Percentiles rank a stretch among this genome's conserved stretches.
These are phyloP conservation scores for Botrytis squamosa DNA, from an alignment of 2,329 filamentous ascomycete species.

Conservation along the genomic window DNA sequence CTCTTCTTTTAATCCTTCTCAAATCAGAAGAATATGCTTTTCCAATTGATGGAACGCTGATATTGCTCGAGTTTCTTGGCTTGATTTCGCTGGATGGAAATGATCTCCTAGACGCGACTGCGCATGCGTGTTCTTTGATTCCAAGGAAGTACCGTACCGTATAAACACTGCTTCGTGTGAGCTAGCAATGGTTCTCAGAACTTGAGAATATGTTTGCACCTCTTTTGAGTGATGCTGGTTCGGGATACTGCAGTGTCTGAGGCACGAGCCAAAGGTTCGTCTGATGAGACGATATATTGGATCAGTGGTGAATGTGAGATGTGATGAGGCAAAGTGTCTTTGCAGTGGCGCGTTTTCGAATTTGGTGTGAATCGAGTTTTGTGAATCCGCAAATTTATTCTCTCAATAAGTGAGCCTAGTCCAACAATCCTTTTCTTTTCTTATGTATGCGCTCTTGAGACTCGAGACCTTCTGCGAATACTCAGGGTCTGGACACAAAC, in stretches of 20 bases:
- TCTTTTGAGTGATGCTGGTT: constrained; percentile 25
- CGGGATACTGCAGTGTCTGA: constrained; percentile 32
- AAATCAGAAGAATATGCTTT: neutral
- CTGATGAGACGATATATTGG: constrained; percentile 30
- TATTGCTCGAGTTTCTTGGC: neutral
- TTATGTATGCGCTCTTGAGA: neutral
- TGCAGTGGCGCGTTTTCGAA: constrained; percentile 13
- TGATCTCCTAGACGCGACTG: neutral
- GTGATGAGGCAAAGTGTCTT: constrained; percentile 6
- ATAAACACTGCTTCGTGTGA: neutral
- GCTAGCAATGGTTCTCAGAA: neutral
- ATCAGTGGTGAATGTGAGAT: constrained; percentile 17
- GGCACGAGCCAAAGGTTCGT: constrained; percentile 39
- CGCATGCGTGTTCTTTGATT: neutral
- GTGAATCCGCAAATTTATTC: neutral
- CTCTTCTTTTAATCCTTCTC: constrained; percentile 9
- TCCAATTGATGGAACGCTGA: neutral
- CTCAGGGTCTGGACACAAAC: neutral
- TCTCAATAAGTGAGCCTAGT: neutral
- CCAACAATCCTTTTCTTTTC: neutral
- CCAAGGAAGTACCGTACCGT: neutral
- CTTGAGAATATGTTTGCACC: constrained; percentile 1
- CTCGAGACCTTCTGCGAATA: neutral
- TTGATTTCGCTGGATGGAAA: neutral
- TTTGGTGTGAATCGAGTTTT: neutral